Conservation (phyloP, 306 rosid genomes). For the Cucumis cinereus region DNA sequence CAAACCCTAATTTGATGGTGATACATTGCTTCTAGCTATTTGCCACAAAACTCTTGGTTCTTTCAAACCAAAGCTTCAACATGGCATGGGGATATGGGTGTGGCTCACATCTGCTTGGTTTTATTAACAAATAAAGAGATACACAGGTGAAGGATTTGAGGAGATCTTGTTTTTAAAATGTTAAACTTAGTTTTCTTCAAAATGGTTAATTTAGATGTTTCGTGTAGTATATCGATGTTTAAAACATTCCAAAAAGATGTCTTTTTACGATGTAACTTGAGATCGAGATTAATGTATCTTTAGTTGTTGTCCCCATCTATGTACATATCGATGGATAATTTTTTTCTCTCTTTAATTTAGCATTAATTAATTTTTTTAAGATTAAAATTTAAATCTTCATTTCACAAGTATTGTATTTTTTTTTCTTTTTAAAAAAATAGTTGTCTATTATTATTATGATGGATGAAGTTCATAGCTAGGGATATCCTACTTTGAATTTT, state of each 20-base stretch:
- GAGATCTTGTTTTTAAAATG: not conserved
- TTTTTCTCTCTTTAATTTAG: not conserved
- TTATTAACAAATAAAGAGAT: not conserved
- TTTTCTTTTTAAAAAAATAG: too few relatives aligned
- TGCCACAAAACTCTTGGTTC: not conserved
- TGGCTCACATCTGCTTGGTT: not conserved
- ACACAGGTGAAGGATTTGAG: not conserved
- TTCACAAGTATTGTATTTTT: too few relatives aligned
- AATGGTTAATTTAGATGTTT: not conserved
- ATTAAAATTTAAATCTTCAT: too few relatives aligned
- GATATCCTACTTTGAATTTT: not conserved
- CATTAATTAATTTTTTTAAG: too few relatives aligned
- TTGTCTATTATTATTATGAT: too few relatives aligned
- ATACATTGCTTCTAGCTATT: not conserved
- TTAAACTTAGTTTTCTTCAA: not conserved
- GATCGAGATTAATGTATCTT: too few relatives aligned
- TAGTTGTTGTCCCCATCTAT: too few relatives aligned
- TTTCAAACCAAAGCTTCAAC: not conserved
- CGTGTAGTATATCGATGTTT: not conserved
- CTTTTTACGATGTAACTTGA: not conserved
- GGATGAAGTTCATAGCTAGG: not conserved
- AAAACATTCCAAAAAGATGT: not conserved
- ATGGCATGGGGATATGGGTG: not conserved
- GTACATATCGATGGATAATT: too few relatives aligned
- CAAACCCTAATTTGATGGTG: not conserved